Evolutionary conservation across 257 asterid genomes (phyloP), one percentile per base, ranked within the genome.

Genomic region (Solanum rostratum): DNA sequence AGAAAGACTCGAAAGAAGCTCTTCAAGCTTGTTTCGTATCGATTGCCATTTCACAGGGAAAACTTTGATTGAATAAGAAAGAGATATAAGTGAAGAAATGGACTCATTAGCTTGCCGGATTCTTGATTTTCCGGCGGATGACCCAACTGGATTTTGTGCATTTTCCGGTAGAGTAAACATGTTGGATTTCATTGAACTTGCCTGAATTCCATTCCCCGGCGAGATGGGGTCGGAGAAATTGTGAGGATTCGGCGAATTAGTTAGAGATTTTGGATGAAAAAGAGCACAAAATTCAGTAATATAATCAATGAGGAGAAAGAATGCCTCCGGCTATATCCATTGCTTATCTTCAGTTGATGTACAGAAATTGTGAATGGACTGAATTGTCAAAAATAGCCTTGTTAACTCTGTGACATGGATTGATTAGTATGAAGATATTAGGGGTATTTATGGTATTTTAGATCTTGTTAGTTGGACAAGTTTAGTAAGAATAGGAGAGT

Each of bases 31-130:
- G 86, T 52, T 82, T 9, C 95, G 74, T 65, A 93, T 86, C 18
- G 87, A 80, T 65, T 91, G 92, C 99, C 99, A 96, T 89, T 92
- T 95, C 0, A 84, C 89, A 3, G 95, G 69, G 85, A 96, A 96
- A 30, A 86, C 91, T 87, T 53, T 93, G 86, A 96, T 91, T 4
- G 97, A 90, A 85, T 92, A 92, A 1, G 97, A 91, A 46, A 90
- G 62, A 39, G 98, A 89, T 39, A 96, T 91, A 9, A 96, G 54
- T 6, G 98, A 90, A 7, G 97, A 95, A 55, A 91, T 85, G 3
- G 81, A 87, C 66, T 88, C 70, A 86, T 88, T 90, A 12, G 89
- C 89, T 73, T 88, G 89, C 80, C 85, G 87, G 57, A 91, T 83
- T 60, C 86, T 87, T 15, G 90, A 87, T 16, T 84, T 87, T 66